These are phyloP conservation scores for Atkinsonella hypoxylon DNA, from an alignment of 2,329 filamentous ascomycete species.

Conservation along the genomic window DNA sequence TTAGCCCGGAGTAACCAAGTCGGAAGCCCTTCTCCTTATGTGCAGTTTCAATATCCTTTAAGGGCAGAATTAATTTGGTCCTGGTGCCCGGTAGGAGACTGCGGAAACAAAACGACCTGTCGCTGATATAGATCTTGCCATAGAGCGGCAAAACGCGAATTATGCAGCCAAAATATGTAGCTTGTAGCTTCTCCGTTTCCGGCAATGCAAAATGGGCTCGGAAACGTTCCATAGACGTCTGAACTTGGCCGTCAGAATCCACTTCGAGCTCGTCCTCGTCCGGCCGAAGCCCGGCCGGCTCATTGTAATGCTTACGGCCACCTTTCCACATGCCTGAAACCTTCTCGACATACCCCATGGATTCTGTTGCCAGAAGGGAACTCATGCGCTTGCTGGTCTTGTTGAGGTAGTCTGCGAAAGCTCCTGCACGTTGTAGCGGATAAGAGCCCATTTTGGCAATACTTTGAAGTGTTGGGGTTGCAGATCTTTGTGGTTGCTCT, in stretches of 20 bases:
- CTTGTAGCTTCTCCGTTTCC: conserved; percentile 67
- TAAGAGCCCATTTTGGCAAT: conserved; percentile 55
- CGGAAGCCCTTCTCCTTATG: conserved; percentile 93
- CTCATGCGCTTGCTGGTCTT: conserved; percentile 72
- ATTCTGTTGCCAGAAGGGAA: conserved; percentile 71
- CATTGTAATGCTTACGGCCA: conserved; percentile 77
- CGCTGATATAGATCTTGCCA: conserved; percentile 91
- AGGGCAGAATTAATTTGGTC: conserved; percentile 82
- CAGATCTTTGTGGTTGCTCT: conserved; percentile 11
- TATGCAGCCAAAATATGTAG: conserved; percentile 88
- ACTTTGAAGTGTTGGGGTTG: conserved; percentile 36
- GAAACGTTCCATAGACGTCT: conserved; percentile 67
- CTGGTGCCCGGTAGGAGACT: conserved; percentile 80
- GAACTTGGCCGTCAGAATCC: conserved; percentile 50
- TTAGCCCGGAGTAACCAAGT: conserved; percentile 80
- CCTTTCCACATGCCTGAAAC: conserved; percentile 96
- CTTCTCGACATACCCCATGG: conserved; percentile 93
- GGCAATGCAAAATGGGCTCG: conserved; percentile 85
- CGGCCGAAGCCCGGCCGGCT: conserved; percentile 36
- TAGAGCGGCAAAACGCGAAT: conserved; percentile 83
- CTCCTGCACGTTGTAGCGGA: conserved; percentile 71
- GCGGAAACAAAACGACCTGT: conserved; percentile 81
- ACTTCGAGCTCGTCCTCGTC: conserved; percentile 45
- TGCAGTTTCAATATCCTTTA: conserved; percentile 85
- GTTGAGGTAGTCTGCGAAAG: conserved; percentile 70